phyloP scores from a whole-genome alignment of 345 rosid species.

The Theobroma cacao region DNA sequence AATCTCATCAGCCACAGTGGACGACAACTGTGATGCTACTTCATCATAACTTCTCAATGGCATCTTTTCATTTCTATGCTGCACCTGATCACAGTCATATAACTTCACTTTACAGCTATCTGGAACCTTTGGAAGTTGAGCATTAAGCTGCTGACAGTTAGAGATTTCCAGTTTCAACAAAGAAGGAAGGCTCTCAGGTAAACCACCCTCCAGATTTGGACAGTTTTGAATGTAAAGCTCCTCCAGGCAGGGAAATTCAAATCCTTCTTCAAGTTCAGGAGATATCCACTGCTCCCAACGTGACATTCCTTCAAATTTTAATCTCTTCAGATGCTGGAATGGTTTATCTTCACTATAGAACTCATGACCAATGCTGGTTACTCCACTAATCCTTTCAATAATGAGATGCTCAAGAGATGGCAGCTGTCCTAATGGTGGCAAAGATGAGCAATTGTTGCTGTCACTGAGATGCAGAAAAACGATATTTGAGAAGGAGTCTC shows the following conservation, averaged over 20 bases:
- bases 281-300: too few species aligned
- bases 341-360: too few species aligned
- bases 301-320: too few species aligned
- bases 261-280: too few species aligned
- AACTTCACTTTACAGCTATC: neutral
- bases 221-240: too few species aligned
- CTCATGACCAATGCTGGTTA: too few species aligned
- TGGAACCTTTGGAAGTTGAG: neutral
- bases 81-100: neutral
- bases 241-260: too few species aligned
- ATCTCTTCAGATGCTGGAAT: too few species aligned
- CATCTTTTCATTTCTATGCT: neutral
- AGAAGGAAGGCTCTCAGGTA: too few species aligned
- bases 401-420: too few species aligned
- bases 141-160: neutral
- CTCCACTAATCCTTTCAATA: too few species aligned
- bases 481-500: slow-evolving; percentile 16
- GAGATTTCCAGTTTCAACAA: neutral
- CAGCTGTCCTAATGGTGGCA: slow-evolving; percentile 8
- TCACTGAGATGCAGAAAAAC: neutral
- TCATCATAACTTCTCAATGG: neutral
- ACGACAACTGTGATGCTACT: neutral
- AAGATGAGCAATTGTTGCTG: slow-evolving; percentile 18
- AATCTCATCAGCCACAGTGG: neutral
- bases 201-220: too few species aligned